Evolutionary conservation across 495 filamentous ascomycete genomes (phyloP).

Genomic region (Xylaria longipes): DNA sequence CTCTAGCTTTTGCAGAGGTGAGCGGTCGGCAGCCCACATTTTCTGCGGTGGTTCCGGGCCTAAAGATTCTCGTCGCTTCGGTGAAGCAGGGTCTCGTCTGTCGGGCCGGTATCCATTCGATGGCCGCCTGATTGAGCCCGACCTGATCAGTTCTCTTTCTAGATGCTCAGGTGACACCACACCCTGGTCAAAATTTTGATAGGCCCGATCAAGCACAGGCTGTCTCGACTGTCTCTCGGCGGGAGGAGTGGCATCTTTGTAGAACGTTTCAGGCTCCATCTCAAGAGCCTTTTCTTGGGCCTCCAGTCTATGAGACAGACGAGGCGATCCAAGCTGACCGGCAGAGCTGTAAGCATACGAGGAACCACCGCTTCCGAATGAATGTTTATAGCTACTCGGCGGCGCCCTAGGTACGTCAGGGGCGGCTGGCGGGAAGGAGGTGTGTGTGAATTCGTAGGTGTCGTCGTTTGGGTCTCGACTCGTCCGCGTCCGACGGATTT

Average conservation of each 20-base stretch:
- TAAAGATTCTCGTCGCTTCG: conserved; percentile 34
- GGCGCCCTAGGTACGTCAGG: conserved; percentile 66
- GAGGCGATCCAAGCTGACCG: conserved; percentile 32
- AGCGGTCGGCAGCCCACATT: conserved; percentile 76
- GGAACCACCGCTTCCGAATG: conserved; percentile 50
- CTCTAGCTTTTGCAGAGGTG: conserved; percentile 91
- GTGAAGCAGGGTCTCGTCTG: conserved; percentile 31
- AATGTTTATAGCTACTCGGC: conserved; percentile 63
- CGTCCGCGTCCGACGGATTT: conserved; percentile 45
- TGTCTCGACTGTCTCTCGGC: conserved; percentile 36
- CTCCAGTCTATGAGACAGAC: conserved; percentile 33
- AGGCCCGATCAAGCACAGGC: conserved; percentile 43
- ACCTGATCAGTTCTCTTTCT: conserved; percentile 30
- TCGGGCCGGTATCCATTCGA: conserved; percentile 29
- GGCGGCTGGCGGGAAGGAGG: conserved; percentile 56
- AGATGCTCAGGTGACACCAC: conserved; percentile 22
- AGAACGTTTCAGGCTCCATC: conserved; percentile 53
- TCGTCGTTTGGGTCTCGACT: conserved; percentile 42
- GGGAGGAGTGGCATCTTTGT: conserved; percentile 42
- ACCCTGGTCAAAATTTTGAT: conserved; percentile 37
- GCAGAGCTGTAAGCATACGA: conserved; percentile 41
- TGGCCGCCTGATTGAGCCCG: conserved; percentile 32
- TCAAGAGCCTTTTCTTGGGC: conserved; percentile 26
- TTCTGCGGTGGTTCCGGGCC: conserved; percentile 41
- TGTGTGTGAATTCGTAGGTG: conserved; percentile 44